Evolutionary conservation across 1,284 basidiomycete species (phyloP), one percentile per base, ranked within the genome.

Genomic region (Sporisorium exsertum): DNA sequence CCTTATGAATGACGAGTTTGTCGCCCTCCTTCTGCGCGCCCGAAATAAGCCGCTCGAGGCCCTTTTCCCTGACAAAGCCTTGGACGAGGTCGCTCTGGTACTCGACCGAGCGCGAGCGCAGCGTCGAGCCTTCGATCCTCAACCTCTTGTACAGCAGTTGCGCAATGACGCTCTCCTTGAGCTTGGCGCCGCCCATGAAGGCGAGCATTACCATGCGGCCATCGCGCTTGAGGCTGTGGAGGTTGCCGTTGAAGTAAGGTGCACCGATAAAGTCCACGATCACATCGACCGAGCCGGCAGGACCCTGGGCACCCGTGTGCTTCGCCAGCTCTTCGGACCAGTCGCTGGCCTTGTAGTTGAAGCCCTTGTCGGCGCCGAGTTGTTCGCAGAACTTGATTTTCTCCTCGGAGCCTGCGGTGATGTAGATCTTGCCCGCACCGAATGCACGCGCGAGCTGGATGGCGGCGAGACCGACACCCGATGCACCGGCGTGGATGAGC

Each of bases 231-330:
- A 97, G 87, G 3, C 91, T 88, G 18, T 91, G 89, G 45, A 98
- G 87, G 86, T 98, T 98, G 86, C 90, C 90, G 50, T 89, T 87
- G 88, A 92, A 96, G 86, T 97, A 95, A 40, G 89, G 91, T 74
- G 90, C 90, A 26, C 93, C 94, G 52, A 95, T 91, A 79, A 95
- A 93, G 86, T 98, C 95, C 79, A 98, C 89, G 54, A 97, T 88
- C 27, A 97, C 89, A 86, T 95, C 89, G 15, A 91, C 92, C 22
- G 93, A 65, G 27, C 70, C 73, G 1, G 64, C 62, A 2, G 69
- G 60, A 12, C 75, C 73, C 42, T 77, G 60, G 27, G 64, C 69
- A 6, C 78, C 72, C 3, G 80, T 83, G 37, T 70, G 66, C 27
- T 69, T 56, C 29, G 67, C 68, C 2, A 91, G 89, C 67, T 90